These are phyloP conservation scores for Albatrellus ellisii DNA, from an alignment of 768 basidiomycete genomes.

Conservation along the genomic window DNA sequence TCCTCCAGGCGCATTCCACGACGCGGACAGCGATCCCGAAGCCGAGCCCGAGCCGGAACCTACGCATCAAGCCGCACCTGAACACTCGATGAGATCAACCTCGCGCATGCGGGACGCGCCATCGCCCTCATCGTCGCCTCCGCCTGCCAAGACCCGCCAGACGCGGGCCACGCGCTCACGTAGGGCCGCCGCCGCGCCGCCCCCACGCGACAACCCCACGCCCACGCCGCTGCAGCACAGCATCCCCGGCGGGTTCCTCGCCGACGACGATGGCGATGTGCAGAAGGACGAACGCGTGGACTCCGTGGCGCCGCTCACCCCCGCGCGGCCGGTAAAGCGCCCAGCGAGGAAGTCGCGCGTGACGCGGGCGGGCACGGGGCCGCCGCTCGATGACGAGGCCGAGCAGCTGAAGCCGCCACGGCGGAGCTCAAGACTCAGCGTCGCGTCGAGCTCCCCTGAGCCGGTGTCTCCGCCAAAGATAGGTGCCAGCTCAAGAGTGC, in stretches of 20 bases:
- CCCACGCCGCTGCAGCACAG: not conserved
- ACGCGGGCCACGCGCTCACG: constrained; percentile 1
- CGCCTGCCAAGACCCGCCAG: constrained; percentile 8
- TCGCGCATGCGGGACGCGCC: constrained; percentile 6
- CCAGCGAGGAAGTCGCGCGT: constrained; percentile 2
- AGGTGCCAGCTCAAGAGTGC: no score
- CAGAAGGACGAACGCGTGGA: constrained; percentile 7
- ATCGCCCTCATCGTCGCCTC: constrained; percentile 6
- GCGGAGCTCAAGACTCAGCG: constrained; percentile 13
- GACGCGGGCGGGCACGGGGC: constrained; percentile 3
- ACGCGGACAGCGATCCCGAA: not conserved
- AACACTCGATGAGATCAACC: no score
- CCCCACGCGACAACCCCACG: not conserved
- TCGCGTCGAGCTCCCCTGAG: constrained; percentile 11
- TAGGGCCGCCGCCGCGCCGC: constrained; percentile 5
- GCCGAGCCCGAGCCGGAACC: not conserved
- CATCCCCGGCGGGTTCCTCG: constrained; percentile 1
- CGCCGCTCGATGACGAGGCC: constrained; percentile 7
- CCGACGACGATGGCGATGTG: not conserved
- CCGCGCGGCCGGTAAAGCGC: constrained; percentile 9
- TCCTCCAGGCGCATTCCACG: not conserved
- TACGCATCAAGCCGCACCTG: not conserved
- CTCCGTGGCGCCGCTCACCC: constrained; percentile 10
- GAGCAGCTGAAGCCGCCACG: not conserved
- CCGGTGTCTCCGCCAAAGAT: constrained; percentile 10